A percentile compares a stretch with the other conserved stretches of the same genome.
Evolutionary conservation across 2,329 filamentous ascomycete species (phyloP).

Genomic region (Exophiala oligosperma): DNA sequence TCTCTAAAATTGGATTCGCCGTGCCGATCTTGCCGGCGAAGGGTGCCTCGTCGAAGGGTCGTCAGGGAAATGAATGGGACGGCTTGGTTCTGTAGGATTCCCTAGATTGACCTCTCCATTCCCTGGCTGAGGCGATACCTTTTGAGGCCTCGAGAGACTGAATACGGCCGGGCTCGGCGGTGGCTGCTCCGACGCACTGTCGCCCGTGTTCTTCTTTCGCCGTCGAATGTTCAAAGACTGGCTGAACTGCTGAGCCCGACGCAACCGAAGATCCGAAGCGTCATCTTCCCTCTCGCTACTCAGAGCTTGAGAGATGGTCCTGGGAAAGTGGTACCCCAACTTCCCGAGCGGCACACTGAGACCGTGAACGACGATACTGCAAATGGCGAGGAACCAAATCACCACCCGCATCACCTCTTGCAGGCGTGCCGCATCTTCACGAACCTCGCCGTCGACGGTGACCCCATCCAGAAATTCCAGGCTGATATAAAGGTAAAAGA

Average conservation of each 20-base stretch:
- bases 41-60: conserved; percentile 1
- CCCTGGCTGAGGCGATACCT: neutral
- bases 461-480: conserved; percentile 68
- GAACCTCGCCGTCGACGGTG: conserved; percentile 59
- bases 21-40: conserved; percentile 5
- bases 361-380: conserved; percentile 73
- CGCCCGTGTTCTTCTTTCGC: conserved; percentile 10
- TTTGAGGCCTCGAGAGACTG: conserved; percentile 7
- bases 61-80: conserved; percentile 18
- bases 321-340: conserved; percentile 47
- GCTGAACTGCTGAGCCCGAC: neutral
- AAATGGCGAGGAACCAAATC: conserved; percentile 83
- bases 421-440: conserved; percentile 66
- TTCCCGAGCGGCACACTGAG: conserved; percentile 71
- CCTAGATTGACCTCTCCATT: neutral
- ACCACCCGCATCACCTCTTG: conserved; percentile 68
- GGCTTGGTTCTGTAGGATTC: conserved; percentile 10
- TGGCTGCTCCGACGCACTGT: conserved; percentile 1
- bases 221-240: conserved; percentile 7
- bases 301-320: conserved; percentile 46
- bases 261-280: conserved; percentile 5
- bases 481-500: conserved; percentile 85
- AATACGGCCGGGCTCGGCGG: conserved; percentile 11
- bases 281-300: conserved; percentile 38
- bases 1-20: conserved; percentile 18